Conservation (phyloP, 768 basidiomycete species). For the Phanerochaete carnosa region DNA sequence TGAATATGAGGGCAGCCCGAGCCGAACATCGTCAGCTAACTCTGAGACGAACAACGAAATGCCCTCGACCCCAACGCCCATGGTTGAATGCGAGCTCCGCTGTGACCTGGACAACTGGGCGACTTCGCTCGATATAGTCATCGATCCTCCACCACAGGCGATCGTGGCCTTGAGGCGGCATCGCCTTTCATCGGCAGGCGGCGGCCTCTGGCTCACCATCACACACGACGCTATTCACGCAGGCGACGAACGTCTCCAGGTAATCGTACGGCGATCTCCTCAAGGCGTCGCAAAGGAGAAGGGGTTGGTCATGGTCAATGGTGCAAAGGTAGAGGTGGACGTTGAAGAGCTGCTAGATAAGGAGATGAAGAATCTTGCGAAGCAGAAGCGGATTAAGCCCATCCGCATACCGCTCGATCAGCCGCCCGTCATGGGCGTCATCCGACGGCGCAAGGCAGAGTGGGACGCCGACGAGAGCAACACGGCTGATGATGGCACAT, state of each 20-base stretch:
- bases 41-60: slow-evolving; percentile 13
- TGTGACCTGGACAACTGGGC: slow-evolving; percentile 93
- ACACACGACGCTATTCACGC: slow-evolving; percentile 80
- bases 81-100: slow-evolving; percentile 85
- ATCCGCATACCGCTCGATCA: slow-evolving; percentile 89
- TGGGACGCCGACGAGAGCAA: slow-evolving; percentile 57
- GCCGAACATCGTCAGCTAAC: slow-evolving; percentile 33
- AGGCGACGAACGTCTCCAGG: slow-evolving; percentile 71
- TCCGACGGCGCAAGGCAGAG: slow-evolving; percentile 66
- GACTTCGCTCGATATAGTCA: slow-evolving; percentile 76
- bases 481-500: slow-evolving; percentile 11
- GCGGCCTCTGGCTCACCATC: slow-evolving; percentile 92
- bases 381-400: slow-evolving; percentile 85
- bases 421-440: slow-evolving; percentile 74
- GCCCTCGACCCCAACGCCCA: slow-evolving; percentile 33
- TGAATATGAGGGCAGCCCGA: slow-evolving; percentile 73
- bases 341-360: slow-evolving; percentile 83
- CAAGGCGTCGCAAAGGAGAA: slow-evolving; percentile 63
- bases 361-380: slow-evolving; percentile 80
- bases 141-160: slow-evolving; percentile 87
- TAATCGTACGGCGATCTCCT: slow-evolving; percentile 73
- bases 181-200: slow-evolving; percentile 79
- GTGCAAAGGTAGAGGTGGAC: slow-evolving; percentile 79
- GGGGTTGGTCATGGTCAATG: slow-evolving; percentile 85
- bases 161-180: slow-evolving; percentile 86